Evolutionary conservation across 2,329 filamentous ascomycete genomes (phyloP).

Genomic region (Pseudogymnoascus sp.): DNA sequence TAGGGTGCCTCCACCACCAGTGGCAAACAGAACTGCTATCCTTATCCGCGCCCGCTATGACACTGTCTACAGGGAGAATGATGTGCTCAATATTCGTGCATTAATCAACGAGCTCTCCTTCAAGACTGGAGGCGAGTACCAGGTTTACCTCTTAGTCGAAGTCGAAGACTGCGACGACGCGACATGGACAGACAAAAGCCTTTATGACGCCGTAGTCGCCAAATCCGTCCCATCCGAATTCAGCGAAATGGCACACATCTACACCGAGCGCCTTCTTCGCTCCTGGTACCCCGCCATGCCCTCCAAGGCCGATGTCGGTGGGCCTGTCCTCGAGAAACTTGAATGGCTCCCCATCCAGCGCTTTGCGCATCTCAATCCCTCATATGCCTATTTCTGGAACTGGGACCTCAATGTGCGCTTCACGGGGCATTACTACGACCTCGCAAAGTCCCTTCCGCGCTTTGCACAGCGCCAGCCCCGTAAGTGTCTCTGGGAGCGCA

Average conservation of each 20-base stretch:
- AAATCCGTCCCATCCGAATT: slow-evolving; percentile 65
- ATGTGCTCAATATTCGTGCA: slow-evolving; percentile 70
- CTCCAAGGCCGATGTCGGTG: slow-evolving; percentile 30
- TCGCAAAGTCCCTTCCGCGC: slow-evolving; percentile 57
- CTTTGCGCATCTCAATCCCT: slow-evolving; percentile 67
- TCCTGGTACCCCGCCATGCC: slow-evolving; percentile 71
- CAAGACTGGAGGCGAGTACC: slow-evolving; percentile 72
- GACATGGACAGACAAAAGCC: slow-evolving; percentile 52
- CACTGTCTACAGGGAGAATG: slow-evolving; percentile 70
- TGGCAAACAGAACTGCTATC: slow-evolving; percentile 55
- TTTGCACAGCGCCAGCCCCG: slow-evolving; percentile 64
- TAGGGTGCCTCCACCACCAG: slow-evolving; percentile 5
- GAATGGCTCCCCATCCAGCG: slow-evolving; percentile 62
- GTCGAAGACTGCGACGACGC: slow-evolving; percentile 57
- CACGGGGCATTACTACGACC: slow-evolving; percentile 75
- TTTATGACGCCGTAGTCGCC: slow-evolving; percentile 54
- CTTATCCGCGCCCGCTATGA: slow-evolving; percentile 70
- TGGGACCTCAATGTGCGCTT: slow-evolving; percentile 81
- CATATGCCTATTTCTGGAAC: slow-evolving; percentile 59
- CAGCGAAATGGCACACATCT: slow-evolving; percentile 62
- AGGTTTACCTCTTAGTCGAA: slow-evolving; percentile 73
- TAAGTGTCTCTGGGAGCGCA: slow-evolving; percentile 68
- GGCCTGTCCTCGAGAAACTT: slow-evolving; percentile 25
- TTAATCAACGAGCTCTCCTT: slow-evolving; percentile 72
- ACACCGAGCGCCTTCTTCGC: slow-evolving; percentile 68